Base-by-base conservation (phyloP, 257 asterid genomes). In the Solanum chaucha region DNA sequence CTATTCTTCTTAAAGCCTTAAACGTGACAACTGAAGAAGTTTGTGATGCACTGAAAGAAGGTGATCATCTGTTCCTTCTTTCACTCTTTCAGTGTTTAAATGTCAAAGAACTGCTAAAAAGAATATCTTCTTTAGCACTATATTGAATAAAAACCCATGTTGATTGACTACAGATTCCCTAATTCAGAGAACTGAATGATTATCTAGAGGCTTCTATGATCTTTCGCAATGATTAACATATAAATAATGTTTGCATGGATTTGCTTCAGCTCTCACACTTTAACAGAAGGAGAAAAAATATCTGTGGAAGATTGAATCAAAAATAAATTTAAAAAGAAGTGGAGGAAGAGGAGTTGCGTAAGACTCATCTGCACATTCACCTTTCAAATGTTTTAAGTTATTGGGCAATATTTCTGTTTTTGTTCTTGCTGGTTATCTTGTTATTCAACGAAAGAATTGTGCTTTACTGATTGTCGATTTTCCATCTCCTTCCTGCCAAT, bases 1-100 rank as follows among this genome's bases (percentile, higher is more conserved):
- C 98, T 7, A 97, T 95, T 88, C 89, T 97, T 89, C 98, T 97
- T 86, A 95, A 94, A 90, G 98, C 98, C 70, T 89, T 95, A 70
- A 94, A 94, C 87, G 96, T 95, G 91, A 95, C 99, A 8, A 94
- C 95, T 5, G 98, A 94, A 90, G 98, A 94, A 94, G 98, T 97
- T 82, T 93, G 95, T 87, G 98, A 94, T 84, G 98, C 98, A 32
- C 91, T 97, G 87, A 90, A 90, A 91, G 98, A 95, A 94, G 98
- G 99, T 96, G 87, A 90, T 74, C 44, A 34, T 73, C 15, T 68
- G 70, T 34, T 64, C 41, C 78, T 89, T 85, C 41, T 58, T 36
- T 78, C 64, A 41, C 84, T 78, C 64, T 36, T 44, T 78, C 24
- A 8, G 15, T 44, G 22, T 44, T 44, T 78, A 71, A 20, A 51